Evolutionary conservation across 2,329 filamentous ascomycete genomes (phyloP), one percentile per base, ranked within the genome.

Genomic region (Gliomastix tumulicola): DNA sequence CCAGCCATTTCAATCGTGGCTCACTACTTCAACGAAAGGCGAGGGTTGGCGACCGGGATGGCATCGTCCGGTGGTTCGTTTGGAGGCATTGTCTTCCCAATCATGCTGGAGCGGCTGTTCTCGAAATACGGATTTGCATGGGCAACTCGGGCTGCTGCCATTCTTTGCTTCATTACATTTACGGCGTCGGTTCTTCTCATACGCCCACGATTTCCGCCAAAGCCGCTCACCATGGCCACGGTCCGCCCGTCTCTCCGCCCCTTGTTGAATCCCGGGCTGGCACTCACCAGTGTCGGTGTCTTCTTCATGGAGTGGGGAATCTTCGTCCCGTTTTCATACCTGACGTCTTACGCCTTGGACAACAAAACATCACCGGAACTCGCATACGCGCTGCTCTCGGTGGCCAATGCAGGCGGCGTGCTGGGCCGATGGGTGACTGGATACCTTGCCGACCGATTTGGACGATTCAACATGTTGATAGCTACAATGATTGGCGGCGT

Each of bases 371-470:
- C 63, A 0, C 57, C 59, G 3, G 57, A 62, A 11, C 68, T 81
- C 37, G 80, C 79, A 47, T 84, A 82, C 52, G 76, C 82, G 46
- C 66, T 84, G 31, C 59, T 84, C 8, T 69, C 78, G 7, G 74
- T 85, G 46, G 65, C 87, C 49, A 86, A 84, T 48, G 79, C 69
- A 2, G 81, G 76, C 18, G 79, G 73, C 1, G 71, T 76, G 40
- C 63, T 85, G 12, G 76, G 76, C 5, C 68, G 74, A 21, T 65
- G 76, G 40, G 49, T 71, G 4, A 73, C 76, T 0, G 74, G 74
- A 20, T 59, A 73, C 34, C 43, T 79, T 21, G 74, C 71, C 3
- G 75, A 80, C 45, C 66, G 65, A 39, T 59, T 63, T 30, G 76
- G 76, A 1, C 65, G 71, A 1, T 45, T 80, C 7, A 76, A 79